phyloP scores from a whole-genome alignment of 306 rosid genomes.

The Casuarina equisetifolia region DNA sequence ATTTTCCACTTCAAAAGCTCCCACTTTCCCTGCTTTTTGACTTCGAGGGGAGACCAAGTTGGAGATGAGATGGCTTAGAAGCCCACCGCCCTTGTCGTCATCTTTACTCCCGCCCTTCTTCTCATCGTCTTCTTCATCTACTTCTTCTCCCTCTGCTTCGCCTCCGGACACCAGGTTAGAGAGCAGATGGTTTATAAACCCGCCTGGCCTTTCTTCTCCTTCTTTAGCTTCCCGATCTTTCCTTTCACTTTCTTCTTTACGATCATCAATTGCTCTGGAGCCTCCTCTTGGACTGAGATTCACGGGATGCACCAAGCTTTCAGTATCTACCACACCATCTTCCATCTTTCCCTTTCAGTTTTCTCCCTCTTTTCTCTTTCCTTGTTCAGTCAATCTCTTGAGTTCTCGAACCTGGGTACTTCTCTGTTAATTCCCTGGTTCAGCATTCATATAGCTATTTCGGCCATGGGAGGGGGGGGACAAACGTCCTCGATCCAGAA shows the following conservation, averaged over 20 bases:
- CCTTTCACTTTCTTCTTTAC: background rate
- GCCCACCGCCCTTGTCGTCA: constrained; percentile 22
- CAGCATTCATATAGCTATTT: background rate
- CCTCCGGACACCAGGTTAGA: constrained; percentile 16
- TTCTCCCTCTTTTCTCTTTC: background rate
- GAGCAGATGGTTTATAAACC: constrained; percentile 21
- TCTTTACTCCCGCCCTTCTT: background rate
- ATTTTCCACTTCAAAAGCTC: constrained; percentile 13
- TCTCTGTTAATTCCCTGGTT: too few relatives aligned
- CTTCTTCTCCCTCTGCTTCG: constrained; percentile 8
- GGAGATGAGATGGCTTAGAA: constrained; percentile 23
- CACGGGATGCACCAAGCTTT: background rate
- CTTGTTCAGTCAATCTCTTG: background rate
- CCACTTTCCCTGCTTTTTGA: constrained; percentile 24
- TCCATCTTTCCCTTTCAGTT: constrained; percentile 24
- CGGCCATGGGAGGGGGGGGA: background rate
- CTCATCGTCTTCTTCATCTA: constrained; percentile 4
- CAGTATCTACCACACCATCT: constrained; percentile 23
- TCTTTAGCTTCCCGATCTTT: background rate
- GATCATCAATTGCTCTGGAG: background rate
- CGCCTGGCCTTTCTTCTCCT: constrained; percentile 4
- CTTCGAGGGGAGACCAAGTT: constrained; percentile 32
- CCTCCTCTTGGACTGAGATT: constrained; percentile 6
- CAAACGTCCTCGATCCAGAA: constrained; percentile 9
- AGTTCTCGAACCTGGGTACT: background rate